These are phyloP conservation scores for Pseudogymnoascus sp. DNA, from an alignment of 2,329 filamentous ascomycete species.

Conservation along the genomic window DNA sequence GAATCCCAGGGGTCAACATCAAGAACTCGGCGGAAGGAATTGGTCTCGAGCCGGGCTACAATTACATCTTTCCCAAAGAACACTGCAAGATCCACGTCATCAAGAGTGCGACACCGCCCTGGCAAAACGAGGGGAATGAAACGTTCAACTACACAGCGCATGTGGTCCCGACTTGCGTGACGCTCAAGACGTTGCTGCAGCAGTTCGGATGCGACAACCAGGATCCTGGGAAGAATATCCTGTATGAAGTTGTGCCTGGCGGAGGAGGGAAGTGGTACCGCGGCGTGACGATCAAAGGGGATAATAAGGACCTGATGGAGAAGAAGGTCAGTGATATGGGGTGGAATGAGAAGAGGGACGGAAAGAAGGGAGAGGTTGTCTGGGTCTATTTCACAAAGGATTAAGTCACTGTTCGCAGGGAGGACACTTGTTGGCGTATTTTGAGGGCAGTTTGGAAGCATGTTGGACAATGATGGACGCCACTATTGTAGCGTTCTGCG, in stretches of 20 bases:
- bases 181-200: constrained; percentile 47
- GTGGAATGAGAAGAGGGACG: constrained; percentile 47
- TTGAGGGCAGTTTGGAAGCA: neutral
- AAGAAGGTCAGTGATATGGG: constrained; percentile 48
- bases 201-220: constrained; percentile 50
- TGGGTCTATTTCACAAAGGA: constrained; percentile 52
- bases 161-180: constrained; percentile 45
- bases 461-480: neutral
- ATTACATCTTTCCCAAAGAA: constrained; percentile 51
- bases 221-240: constrained; percentile 43
- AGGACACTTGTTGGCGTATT: neutral
- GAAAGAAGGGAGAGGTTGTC: constrained; percentile 42
- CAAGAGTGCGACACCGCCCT: constrained; percentile 40
- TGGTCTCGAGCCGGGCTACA: constrained; percentile 54
- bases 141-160: constrained; percentile 37
- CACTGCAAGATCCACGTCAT: constrained; percentile 55
- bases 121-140: constrained; percentile 38
- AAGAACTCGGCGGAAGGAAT: constrained; percentile 49
- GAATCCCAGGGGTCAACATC: constrained; percentile 46
- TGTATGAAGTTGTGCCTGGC: constrained; percentile 48
- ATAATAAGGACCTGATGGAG: constrained; percentile 39
- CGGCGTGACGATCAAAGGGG: constrained; percentile 43
- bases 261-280: constrained; percentile 52
- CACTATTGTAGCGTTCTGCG: neutral
- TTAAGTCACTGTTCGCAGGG: neutral